A percentile compares a stretch with the other conserved stretches of the same genome.
Conservation (phyloP, 2,329 filamentous ascomycete species). For the Botrytis cinerea region DNA sequence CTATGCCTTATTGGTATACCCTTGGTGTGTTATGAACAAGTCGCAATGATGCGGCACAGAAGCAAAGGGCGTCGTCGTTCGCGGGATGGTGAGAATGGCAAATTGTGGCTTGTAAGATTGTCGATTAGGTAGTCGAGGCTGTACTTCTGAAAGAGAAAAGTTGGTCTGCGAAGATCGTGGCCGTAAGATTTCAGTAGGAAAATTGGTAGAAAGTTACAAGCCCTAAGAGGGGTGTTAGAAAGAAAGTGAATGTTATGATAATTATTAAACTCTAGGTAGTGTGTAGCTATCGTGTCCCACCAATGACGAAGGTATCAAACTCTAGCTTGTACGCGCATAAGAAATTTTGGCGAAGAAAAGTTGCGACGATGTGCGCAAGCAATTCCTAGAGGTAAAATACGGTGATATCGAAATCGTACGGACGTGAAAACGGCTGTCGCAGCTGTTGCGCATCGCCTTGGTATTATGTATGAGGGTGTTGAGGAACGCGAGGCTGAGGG, state of each 20-base stretch:
- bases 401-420: background rate
- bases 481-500: constrained; percentile 15
- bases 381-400: background rate
- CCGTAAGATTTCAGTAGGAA: background rate
- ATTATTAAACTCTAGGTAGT: constrained; percentile 8
- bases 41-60: background rate
- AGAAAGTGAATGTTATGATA: background rate
- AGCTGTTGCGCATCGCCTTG: background rate
- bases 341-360: background rate
- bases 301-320: constrained; percentile 10
- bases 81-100: background rate
- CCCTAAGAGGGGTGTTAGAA: background rate
- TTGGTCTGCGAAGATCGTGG: background rate
- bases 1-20: background rate
- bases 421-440: background rate
- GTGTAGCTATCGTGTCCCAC: constrained; percentile 17
- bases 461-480: background rate
- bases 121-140: background rate
- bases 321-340: constrained; percentile 7
- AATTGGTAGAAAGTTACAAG: background rate
- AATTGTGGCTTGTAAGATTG: constrained; percentile 1
- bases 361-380: background rate
- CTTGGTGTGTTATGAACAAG: background rate
- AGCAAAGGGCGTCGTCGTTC: background rate
- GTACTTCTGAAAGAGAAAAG: background rate